Evolutionary conservation across 2,329 filamentous ascomycete species (phyloP), one percentile per base, ranked within the genome.

Genomic region (Teratosphaeria destructans): DNA sequence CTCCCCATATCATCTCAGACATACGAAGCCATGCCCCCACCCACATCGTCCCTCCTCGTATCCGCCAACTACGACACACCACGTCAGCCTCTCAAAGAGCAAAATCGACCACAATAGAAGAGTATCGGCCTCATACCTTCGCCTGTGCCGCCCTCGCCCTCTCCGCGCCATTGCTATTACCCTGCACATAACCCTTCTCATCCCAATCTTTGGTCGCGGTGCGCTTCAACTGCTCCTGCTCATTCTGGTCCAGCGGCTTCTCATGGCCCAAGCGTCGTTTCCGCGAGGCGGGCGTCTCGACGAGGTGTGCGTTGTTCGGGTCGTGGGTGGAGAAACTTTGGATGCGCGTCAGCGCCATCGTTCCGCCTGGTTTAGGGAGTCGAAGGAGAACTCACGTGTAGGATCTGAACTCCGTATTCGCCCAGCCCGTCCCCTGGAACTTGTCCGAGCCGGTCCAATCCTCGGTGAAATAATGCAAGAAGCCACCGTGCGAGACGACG

Each of bases 391-490:
- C 16, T 23, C n/a, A 49, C 43, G 78, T 76, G 71, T 85, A 91
- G 5, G 84, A 84, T 60, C 88, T 83, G 70, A 78, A 85, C 74
- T 92, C 88, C 57, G 86, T 86, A 71, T 92, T 92, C 8, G 72
- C 70, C 89, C 88, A 92, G 5, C 83, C 86, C 10, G 88, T 91
- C 47, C 85, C 79, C 61, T 75, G 70, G 64, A 76, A 78, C 52
- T 73, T 70, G 55, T 76, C 77, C 67, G 67, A 80, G 52, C 85
- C 87, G 58, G 84, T 78, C 84, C 86, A 95, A 68, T 95, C 90
- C 65, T 91, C 83, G 0, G 89, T 94, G 63, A 96, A 76, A 68
- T 90, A 95, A 72, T 96, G 91, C 67, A 95, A 71, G 66, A 92
- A 88, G 0, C 88, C 89, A 63, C 91, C 91, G 68, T 95, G 91